Evolutionary conservation across 345 rosid species (phyloP), one percentile per base, ranked within the genome.

Genomic region (Heritiera littoralis): DNA sequence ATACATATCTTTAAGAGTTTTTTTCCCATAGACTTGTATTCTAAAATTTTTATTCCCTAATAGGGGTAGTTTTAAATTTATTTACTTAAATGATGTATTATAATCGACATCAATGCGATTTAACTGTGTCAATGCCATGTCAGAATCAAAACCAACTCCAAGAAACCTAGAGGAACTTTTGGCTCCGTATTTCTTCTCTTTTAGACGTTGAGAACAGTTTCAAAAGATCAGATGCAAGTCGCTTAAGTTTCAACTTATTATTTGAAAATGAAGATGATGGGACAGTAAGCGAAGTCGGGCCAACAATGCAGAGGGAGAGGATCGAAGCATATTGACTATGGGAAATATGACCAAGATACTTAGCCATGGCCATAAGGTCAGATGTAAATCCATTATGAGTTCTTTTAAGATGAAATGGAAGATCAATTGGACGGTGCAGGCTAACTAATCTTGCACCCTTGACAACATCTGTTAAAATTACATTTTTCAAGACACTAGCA

Each of bases 361-460:
- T 93, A 38, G 98, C 98, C 12, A 95, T 82, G 17, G 92, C 86
- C 48, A 95, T 79, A 78, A 95, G 91, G 17, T 95, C 98, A 40
- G 99, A 91, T 61, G 98, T 97, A 66, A 93, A 85, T 9, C 87
- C 93, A 77, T 23, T 80, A 77, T 58, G 87, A 28, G 66, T 88
- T 23, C 28, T 23, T 23, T 23, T 23, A 23, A 23, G 28, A 23
- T 35, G 14, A 93, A 83, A 5, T 97, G 88, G 92, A 1, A 95
- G 88, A 84, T 95, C 98, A 78, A 92, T 61, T 0, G 98, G 95
- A 60, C 87, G 93, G n/a, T 98, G 96, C 78, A 95, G 84, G 83
- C 93, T 91, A 85, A 91, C 97, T 63, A 98, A 91, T 92, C 96
- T 89, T 61, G 98, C 99, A 85, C 98, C 99, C 85, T 87, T 92